Percentiles rank a stretch among this genome's conserved stretches.
phyloP scores from a whole-genome alignment of 176 grass and related monocot genomes.

The Oryza meyeriana region DNA sequence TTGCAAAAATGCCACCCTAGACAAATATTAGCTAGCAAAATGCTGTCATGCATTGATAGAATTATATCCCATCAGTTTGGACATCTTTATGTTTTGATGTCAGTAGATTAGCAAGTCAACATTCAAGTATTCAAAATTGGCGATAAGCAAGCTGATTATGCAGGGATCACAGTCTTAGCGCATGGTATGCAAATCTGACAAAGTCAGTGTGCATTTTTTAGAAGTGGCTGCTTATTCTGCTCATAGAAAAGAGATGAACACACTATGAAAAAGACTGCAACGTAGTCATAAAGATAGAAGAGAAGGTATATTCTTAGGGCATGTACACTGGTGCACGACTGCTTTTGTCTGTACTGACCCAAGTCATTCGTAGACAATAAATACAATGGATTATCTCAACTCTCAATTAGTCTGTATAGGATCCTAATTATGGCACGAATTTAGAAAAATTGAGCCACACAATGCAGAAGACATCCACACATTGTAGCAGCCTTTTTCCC shows the following conservation, averaged over 20 bases:
- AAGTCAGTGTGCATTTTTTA: neutral
- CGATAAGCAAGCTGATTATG: neutral
- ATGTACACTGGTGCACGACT: neutral
- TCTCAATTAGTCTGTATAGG: neutral
- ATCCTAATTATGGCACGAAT: neutral
- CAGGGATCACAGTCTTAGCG: neutral
- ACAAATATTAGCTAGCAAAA: slow-evolving; percentile 4
- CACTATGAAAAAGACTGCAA: neutral
- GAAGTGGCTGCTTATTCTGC: neutral
- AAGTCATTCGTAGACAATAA: neutral
- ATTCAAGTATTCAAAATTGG: neutral
- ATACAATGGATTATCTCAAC: neutral
- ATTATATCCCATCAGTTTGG: neutral
- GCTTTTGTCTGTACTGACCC: neutral
- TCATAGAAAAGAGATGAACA: neutral
- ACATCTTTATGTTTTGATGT: neutral
- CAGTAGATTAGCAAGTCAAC: neutral
- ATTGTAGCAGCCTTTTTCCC: neutral
- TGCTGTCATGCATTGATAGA: neutral
- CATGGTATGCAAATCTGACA: slow-evolving; percentile 1
- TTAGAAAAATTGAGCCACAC: neutral
- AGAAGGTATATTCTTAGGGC: neutral
- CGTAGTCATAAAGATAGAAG: neutral
- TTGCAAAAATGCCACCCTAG: neutral
- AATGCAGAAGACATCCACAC: neutral